phyloP scores from a whole-genome alignment of 2,329 filamentous ascomycete species.

The Aspergillus ochraceus region DNA sequence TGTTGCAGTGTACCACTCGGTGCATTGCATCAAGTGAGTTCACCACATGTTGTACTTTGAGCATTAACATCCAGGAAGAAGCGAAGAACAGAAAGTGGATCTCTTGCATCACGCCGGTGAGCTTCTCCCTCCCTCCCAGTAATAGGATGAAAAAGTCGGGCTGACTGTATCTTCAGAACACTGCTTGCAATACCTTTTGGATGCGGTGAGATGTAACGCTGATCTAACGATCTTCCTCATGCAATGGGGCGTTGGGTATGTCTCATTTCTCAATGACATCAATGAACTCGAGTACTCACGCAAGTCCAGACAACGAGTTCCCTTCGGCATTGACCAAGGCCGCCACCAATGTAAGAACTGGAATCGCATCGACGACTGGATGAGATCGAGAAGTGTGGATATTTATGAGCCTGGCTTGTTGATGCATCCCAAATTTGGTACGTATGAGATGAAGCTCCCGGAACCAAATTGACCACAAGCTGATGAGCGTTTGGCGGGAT shows the following conservation, averaged over 20 bases:
- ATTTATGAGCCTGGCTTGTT: constrained; percentile 3
- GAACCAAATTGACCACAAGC: too few relatives aligned
- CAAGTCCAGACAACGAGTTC: not conserved
- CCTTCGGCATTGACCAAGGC: constrained; percentile 4
- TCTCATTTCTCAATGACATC: not conserved
- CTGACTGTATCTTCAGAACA: not conserved
- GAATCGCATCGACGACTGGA: constrained; percentile 6
- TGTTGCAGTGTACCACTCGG: not conserved
- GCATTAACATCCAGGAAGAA: not conserved
- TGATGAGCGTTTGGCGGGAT: too few relatives aligned
- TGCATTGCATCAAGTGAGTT: constrained; percentile 5
- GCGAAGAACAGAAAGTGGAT: not conserved
- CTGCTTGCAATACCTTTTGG: constrained; percentile 1
- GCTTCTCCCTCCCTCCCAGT: not conserved
- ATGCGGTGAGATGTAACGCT: constrained; percentile 1
- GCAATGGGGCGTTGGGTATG: constrained; percentile 2
- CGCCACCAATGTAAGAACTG: constrained; percentile 2
- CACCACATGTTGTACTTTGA: constrained; percentile 2
- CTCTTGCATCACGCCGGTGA: not conserved
- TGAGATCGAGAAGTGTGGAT: not conserved
- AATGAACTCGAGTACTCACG: too few relatives aligned
- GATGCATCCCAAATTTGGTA: constrained; percentile 5
- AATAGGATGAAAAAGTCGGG: not conserved
- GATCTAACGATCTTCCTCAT: constrained; percentile 2
- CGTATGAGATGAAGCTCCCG: not conserved